Evolutionary conservation across 495 filamentous ascomycete genomes (phyloP), one percentile per base, ranked within the genome.

Genomic region (Penicillium bialowiezense): DNA sequence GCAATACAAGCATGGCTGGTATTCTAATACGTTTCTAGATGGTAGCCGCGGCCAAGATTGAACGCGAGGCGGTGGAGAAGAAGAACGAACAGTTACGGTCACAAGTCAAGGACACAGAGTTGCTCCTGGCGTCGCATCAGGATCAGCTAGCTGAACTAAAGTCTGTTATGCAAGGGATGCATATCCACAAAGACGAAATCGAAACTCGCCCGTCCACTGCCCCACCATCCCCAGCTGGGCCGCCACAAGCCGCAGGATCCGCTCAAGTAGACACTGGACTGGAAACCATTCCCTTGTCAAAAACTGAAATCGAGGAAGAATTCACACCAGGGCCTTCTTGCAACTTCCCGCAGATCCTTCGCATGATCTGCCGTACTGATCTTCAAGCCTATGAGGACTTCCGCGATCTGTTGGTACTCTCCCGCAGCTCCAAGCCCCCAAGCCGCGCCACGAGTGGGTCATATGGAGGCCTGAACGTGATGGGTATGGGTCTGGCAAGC

Each of bases 91-190:
- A 91, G 65, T 72, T 95, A 18, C 83, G 82, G 54, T 75, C 80
- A 15, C 87, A 93, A 65, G 71, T 95, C 38, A 83, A 81, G 53
- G 90, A 97, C 62, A 90, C 86, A 2, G 93, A 97, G 67, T 69
- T 76, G n/a, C 79, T 98, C 21, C 78, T 97, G 33, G 80, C 82
- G 33, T 93, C 88, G 7, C 91, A 96, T 49, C 92, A 96, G 62
- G 90, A 97, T 60, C 93, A 98, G 67, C 78, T 98, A 8, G 79
- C 85, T 7, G 88, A 97, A 67, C 77, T 98, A 33, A 97, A 97
- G 65, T 75, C 78, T 6, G 89, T 95, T 46, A 89, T 98, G 86
- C 89, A 96, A 72, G 79, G 84, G 41, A 89, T 96, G 82, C 79
- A 78, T n/a, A 68, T 76, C 31, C 82, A 89, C 49, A 80, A 79